Conservation (phyloP, 257 asterid genomes). For the Parsonsia alboflavescens region DNA sequence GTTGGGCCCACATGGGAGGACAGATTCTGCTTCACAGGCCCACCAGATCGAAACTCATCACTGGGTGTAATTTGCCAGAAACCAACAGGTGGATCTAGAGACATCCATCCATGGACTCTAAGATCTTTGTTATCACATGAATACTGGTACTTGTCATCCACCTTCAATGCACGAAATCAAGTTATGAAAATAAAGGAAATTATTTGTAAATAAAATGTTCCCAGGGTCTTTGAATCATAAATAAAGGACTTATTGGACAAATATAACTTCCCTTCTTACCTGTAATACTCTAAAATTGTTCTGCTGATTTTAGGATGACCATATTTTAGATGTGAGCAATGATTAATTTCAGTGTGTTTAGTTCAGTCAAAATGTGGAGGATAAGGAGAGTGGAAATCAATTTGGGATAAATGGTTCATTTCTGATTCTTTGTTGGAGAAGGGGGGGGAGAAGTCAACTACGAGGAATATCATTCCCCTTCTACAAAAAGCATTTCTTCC, state of each 20-base stretch:
- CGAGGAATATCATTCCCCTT: neutral
- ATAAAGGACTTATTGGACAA: neutral
- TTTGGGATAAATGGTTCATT: neutral
- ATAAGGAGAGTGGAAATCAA: neutral
- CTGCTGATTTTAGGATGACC: neutral
- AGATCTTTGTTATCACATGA: slow-evolving; percentile 57
- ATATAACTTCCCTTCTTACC: neutral
- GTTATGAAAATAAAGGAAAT: neutral
- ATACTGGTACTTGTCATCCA: slow-evolving; percentile 76
- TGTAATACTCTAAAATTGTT: neutral
- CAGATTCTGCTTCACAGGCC: slow-evolving; percentile 74
- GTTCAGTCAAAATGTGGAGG: neutral
- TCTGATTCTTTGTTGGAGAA: no score
- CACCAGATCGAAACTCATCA: slow-evolving; percentile 67
- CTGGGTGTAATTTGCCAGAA: slow-evolving; percentile 68
- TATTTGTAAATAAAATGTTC: neutral
- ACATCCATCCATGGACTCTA: slow-evolving; percentile 74
- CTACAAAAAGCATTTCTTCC: neutral
- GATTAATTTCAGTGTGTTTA: neutral
- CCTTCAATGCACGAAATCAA: slow-evolving; percentile 29
- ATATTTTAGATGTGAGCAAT: neutral
- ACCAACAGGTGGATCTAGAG: slow-evolving; percentile 52
- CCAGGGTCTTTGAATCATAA: neutral
- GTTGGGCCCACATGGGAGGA: slow-evolving; percentile 79
- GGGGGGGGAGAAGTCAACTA: neutral